Percentiles rank a stretch among this genome's conserved stretches.
Evolutionary conservation across 2,329 filamentous ascomycete genomes (phyloP).

Genomic region (Beauveria australis): DNA sequence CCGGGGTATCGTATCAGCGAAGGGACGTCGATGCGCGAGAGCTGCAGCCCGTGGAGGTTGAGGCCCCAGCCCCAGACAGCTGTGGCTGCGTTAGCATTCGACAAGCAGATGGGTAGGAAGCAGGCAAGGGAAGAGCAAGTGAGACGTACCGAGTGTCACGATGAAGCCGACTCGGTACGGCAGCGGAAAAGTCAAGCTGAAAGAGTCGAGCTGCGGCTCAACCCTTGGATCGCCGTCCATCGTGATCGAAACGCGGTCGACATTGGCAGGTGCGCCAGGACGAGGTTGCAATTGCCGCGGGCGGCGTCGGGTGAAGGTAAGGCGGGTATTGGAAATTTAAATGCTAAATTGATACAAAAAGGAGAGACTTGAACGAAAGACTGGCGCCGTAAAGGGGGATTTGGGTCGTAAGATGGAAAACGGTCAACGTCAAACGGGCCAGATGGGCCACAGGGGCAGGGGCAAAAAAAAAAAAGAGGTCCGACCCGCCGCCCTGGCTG

Average conservation of each 20-base stretch:
- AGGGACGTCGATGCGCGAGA: constrained; percentile 78
- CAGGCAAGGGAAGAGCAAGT: neutral
- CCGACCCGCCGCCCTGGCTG: neutral
- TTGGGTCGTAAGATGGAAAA: neutral
- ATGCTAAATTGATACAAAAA: neutral
- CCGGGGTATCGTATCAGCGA: constrained; percentile 78
- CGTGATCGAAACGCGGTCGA: constrained; percentile 13
- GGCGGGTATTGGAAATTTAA: neutral
- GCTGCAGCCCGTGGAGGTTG: constrained; percentile 80
- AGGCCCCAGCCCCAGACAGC: constrained; percentile 92
- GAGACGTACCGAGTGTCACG: constrained; percentile 64
- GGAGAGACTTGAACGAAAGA: neutral
- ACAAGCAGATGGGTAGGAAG: neutral
- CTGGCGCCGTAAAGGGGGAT: neutral
- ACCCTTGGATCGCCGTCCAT: constrained; percentile 71
- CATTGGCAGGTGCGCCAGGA: neutral
- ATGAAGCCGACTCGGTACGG: constrained; percentile 86
- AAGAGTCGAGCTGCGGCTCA: constrained; percentile 67
- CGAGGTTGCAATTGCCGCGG: neutral
- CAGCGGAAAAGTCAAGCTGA: constrained; percentile 79
- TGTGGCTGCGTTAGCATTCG: constrained; percentile 27
- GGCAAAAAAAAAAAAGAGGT: neutral
- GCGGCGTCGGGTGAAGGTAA: neutral
- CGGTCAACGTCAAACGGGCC: neutral
- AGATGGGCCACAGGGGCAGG: neutral